phyloP scores from a whole-genome alignment of 2,329 filamentous ascomycete genomes.

The Ceratocystis cubensis region DNA sequence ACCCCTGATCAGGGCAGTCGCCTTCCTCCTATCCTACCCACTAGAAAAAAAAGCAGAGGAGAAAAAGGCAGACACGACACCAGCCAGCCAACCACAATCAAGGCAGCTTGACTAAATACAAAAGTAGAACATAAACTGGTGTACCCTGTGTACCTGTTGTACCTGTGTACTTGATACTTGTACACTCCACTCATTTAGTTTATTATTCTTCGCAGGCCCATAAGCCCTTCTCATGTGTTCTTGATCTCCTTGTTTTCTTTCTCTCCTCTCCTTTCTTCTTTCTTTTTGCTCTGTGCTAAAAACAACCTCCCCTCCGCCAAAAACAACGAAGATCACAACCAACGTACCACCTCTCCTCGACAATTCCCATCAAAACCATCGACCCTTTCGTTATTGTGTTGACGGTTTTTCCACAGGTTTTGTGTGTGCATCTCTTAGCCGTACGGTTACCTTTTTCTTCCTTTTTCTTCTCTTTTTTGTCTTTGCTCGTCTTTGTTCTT shows the following conservation, averaged over 20 bases:
- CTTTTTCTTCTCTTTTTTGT: conserved; percentile 10
- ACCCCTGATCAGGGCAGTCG: conserved; percentile 7
- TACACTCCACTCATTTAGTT: conserved; percentile 9
- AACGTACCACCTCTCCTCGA: conserved; percentile 21
- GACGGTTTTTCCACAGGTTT: conserved; percentile 19
- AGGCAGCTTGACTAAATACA: neutral
- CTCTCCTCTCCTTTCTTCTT: neutral
- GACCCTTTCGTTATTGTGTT: conserved; percentile 11
- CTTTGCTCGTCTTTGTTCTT: conserved; percentile 9
- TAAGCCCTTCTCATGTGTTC: conserved; percentile 7
- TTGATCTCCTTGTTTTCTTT: conserved; percentile 12
- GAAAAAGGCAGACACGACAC: conserved; percentile 6
- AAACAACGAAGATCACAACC: conserved; percentile 19
- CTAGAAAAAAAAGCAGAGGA: conserved; percentile 4
- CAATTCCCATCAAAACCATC: conserved; percentile 17
- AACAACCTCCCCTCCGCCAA: conserved; percentile 1
- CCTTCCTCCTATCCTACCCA: conserved; percentile 11
- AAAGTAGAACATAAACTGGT: neutral
- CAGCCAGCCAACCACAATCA: neutral
- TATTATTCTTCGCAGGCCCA: conserved; percentile 12
- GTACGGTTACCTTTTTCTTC: conserved; percentile 10
- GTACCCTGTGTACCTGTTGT: neutral
- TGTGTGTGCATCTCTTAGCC: conserved; percentile 19
- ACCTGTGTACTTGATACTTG: conserved; percentile 9
- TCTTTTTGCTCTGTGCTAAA: neutral